Base-by-base conservation (phyloP, 257 asterid genomes). In the Capsicum rhomboideum region DNA sequence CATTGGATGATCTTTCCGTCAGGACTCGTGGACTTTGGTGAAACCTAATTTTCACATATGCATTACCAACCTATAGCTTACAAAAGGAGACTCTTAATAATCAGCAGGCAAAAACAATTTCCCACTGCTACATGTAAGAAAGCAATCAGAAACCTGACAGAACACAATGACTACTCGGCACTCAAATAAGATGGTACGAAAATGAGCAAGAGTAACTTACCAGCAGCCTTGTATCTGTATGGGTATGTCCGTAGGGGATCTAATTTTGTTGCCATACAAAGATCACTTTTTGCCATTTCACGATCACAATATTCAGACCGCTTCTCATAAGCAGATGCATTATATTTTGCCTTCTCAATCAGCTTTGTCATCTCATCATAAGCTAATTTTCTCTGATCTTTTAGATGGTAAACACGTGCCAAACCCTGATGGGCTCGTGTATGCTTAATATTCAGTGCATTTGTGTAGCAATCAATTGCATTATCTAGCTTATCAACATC, bases 241-340 rank as follows among this genome's bases (percentile, higher is more conserved):
- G 99, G 99, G 85, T 94, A 96, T 49, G 98, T 94, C 83, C 99
- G 90, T 54, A 96, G 86, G 80, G 99, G 99, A 85, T 96, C 99
- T 74, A 94, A 83, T 79, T 88, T 89, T 29, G 99, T 91, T 7
- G 97, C 97, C 92, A 92, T 92, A 87, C 86, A 85, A 89, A 96
- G 98, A 86, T 96, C 99, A 80, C 88, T 90, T 89, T 91, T 93
- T 6, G 98, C 99, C 98, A 91, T 91, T 75, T 96, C 99, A 23
- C 97, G 93, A 81, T 96, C 99, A 87, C 98, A 91, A 83, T 94
- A 94, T 50, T 94, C 99, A 0, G 98, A 93, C 10, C 97, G 97
- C 84, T 97, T 93, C 89, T 97, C 99, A 80, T 93, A 97, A 26
- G 99, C 99, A 6, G 99, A 97, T 64, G 99, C 99, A 86, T 91